phyloP scores from a whole-genome alignment of 768 basidiomycete genomes.

The Boletus reticulatus region DNA sequence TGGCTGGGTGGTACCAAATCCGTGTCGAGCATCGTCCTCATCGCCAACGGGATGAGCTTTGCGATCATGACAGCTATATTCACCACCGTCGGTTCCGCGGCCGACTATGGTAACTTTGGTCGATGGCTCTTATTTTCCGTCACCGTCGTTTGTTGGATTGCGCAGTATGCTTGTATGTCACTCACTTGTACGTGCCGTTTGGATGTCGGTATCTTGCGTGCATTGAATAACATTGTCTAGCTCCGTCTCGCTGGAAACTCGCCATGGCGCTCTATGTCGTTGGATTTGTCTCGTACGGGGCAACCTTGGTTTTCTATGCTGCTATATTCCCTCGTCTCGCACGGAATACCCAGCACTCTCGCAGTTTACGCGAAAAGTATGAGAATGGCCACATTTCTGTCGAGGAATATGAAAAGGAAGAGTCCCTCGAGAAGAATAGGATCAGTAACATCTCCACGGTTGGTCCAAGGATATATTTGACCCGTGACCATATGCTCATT shows the following conservation, averaged over 20 bases:
- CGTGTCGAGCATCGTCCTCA: slow-evolving; percentile 71
- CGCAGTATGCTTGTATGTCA: slow-evolving; percentile 74
- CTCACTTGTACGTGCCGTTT: slow-evolving; percentile 54
- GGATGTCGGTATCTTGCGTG: too few species aligned
- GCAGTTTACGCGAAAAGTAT: slow-evolving; percentile 48
- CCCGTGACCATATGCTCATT: neutral
- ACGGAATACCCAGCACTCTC: slow-evolving; percentile 67
- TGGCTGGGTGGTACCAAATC: slow-evolving; percentile 75
- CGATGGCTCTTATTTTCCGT: slow-evolving; percentile 72
- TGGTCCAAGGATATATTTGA: slow-evolving; percentile 6
- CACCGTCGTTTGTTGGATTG: slow-evolving; percentile 75
- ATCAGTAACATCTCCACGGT: slow-evolving; percentile 86
- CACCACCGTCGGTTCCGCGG: slow-evolving; percentile 63
- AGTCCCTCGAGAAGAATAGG: slow-evolving; percentile 79
- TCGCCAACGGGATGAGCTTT: slow-evolving; percentile 75
- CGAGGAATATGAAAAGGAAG: slow-evolving; percentile 70
- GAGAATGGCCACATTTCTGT: slow-evolving; percentile 56
- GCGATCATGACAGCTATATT: slow-evolving; percentile 80
- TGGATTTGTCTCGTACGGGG: slow-evolving; percentile 76
- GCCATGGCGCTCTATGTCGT: slow-evolving; percentile 81
- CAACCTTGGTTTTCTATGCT: slow-evolving; percentile 78
- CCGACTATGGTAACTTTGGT: slow-evolving; percentile 49
- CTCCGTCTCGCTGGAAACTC: slow-evolving; percentile 64
- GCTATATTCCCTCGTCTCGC: slow-evolving; percentile 80
- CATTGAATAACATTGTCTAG: slow-evolving; percentile 31